Base-by-base conservation (phyloP, 345 rosid genomes). In the Trapa bicornis region DNA sequence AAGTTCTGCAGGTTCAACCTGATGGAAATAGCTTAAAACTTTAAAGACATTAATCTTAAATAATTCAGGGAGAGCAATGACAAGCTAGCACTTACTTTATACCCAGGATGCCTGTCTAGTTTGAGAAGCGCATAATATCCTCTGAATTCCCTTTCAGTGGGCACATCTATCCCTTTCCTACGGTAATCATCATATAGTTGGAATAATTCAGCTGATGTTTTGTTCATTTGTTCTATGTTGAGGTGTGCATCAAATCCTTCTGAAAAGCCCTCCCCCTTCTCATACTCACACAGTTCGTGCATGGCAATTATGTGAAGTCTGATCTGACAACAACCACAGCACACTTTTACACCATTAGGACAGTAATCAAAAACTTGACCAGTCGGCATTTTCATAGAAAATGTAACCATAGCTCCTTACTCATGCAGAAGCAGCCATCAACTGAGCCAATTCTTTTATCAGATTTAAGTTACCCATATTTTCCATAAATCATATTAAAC, bases 1-100 rank as follows among this genome's bases (percentile, higher is more conserved):
- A 72, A 94, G 96, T 77, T 94, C 99, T 52, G 93, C 89, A 64
- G 97, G 99, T 86, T 94, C 99, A 74, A 94, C 99, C 97, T 91
- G 79, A 71, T 57, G 78, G 68, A 35, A 77, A 65, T 53, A 68
- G 65, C 70, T 75, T 42, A 69, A 29, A 53, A 54, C 70, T 65
- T 65, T 64, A 54, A 48, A 65, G 47, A 70, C 61, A 69, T 68
- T 22, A 35, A 15, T 56, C 61, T 70, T 29, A 39, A 74, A 75
- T 77, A 22, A 43, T 67, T 60, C 54, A 37, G 35, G 39, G 9
- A 43, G 29, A 69, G 33, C 54, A 32, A 13, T 50, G 39, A 33
- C 11, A 37, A 35, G 32, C 13, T 3, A 67, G 47, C 29, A 76
- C 87, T 86, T 74, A 89, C 99, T 79, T 81, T 94, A 70, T 94